These are phyloP conservation scores for Echria macrotheca DNA, from an alignment of 495 filamentous ascomycete genomes.

Conservation along the genomic window DNA sequence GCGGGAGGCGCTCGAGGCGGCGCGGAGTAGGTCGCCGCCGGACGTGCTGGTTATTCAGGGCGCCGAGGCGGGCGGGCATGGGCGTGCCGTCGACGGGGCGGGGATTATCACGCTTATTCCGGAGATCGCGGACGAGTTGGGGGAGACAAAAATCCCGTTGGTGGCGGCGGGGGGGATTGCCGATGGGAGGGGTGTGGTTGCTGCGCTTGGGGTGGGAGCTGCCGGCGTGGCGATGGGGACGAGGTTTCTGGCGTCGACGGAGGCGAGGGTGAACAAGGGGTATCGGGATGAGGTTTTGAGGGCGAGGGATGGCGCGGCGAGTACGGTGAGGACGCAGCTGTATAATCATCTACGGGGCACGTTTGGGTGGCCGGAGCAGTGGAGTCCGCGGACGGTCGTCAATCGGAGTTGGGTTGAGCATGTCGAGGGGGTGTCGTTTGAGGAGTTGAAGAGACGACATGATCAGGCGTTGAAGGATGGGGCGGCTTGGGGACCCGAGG, in stretches of 20 bases:
- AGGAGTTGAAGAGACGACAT: slow-evolving; percentile 56
- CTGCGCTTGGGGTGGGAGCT: slow-evolving; percentile 77
- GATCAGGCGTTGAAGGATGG: slow-evolving; percentile 48
- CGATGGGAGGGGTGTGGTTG: slow-evolving; percentile 83
- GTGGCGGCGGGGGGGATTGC: slow-evolving; percentile 91
- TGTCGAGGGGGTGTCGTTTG: slow-evolving; percentile 48
- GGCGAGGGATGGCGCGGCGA: slow-evolving; percentile 56
- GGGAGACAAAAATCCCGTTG: slow-evolving; percentile 69
- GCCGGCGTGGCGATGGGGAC: slow-evolving; percentile 94
- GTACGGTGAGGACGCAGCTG: slow-evolving; percentile 59
- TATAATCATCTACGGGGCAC: slow-evolving; percentile 70
- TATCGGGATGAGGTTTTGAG: slow-evolving; percentile 83
- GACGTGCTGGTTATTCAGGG: slow-evolving; percentile 73
- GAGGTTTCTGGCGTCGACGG: slow-evolving; percentile 79
- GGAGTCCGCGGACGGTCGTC: slow-evolving; percentile 56
- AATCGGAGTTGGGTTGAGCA: slow-evolving; percentile 58
- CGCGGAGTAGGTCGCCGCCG: slow-evolving; percentile 31
- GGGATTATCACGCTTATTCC: slow-evolving; percentile 85
- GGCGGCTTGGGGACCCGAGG: slow-evolving; percentile 55
- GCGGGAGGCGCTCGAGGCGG: slow-evolving; percentile 45
- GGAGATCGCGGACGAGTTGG: slow-evolving; percentile 73
- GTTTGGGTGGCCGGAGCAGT: slow-evolving; percentile 59
- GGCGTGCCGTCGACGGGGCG: slow-evolving; percentile 82
- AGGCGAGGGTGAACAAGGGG: slow-evolving; percentile 81
- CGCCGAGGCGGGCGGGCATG: slow-evolving; percentile 57